These are phyloP conservation scores for Saturnispora quitensis DNA, from an alignment of 805 yeast species.

Conservation along the genomic window DNA sequence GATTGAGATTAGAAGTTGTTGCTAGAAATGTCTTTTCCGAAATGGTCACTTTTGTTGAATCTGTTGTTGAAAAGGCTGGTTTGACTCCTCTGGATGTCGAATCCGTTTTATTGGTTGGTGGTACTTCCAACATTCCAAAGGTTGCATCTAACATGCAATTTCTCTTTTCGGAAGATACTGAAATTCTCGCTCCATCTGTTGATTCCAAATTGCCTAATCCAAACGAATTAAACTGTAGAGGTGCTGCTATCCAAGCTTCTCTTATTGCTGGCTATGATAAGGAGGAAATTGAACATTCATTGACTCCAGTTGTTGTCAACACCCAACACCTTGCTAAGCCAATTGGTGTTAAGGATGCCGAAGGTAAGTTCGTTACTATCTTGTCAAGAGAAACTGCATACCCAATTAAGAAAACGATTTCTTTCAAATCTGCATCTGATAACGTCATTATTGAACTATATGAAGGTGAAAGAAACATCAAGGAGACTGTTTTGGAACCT, in stretches of 20 bases:
- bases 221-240: slow-evolving; percentile 81
- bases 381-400: slow-evolving; percentile 78
- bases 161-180: slow-evolving; percentile 74
- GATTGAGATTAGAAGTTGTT: slow-evolving; percentile 85
- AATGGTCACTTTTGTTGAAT: slow-evolving; percentile 69
- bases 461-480: slow-evolving; percentile 79
- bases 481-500: slow-evolving; percentile 73
- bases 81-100: slow-evolving; percentile 79
- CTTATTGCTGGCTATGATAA: slow-evolving; percentile 73
- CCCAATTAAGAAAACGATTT: slow-evolving; percentile 74
- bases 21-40: slow-evolving; percentile 70
- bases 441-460: slow-evolving; percentile 61
- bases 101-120: slow-evolving; percentile 88
- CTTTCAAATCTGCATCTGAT: slow-evolving; percentile 53
- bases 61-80: slow-evolving; percentile 70
- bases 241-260: slow-evolving; percentile 95
- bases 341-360: slow-evolving; percentile 71
- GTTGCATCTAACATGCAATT: slow-evolving; percentile 64
- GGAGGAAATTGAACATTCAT: slow-evolving; percentile 71
- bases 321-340: slow-evolving; percentile 82
- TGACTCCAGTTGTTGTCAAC: slow-evolving; percentile 75
- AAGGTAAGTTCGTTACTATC: slow-evolving; percentile 62
- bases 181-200: slow-evolving; percentile 63
- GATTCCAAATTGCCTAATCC: slow-evolving; percentile 80
- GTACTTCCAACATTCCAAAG: slow-evolving; percentile 88